Evolutionary conservation across 495 filamentous ascomycete species (phyloP), one percentile per base, ranked within the genome.

Genomic region (Penicillium alfredii): DNA sequence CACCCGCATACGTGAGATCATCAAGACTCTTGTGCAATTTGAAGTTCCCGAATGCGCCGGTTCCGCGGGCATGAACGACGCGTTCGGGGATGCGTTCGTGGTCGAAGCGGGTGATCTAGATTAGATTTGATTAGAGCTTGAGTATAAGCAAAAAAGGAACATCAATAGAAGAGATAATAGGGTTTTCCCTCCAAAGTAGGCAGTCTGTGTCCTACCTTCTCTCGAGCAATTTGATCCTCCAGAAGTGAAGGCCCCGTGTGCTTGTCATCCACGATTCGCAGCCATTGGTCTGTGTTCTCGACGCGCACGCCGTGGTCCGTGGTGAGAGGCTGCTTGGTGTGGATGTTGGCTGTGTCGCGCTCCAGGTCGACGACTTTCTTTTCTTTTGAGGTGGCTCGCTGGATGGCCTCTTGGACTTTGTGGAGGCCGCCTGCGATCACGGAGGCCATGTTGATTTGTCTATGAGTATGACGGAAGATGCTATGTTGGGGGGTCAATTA

Each of bases 71-170:
- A 53, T 95, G 88, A 4, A 95, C 86, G 9, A 93, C 87, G 33
- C 88, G 72, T 60, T 93, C 87, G 3, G 87, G 87, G 35, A 92
- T 90, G 34, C 87, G 76, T 58, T 94, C 86, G 46, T 92, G 86
- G 51, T 92, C 86, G 52, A 94, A 90, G 38, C 78, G 74, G 53
- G 78, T 75, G 29, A 88, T 85, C 84, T 88, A 24, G 22, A 24
- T 24, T 24, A 24, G n/a, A 7, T 7, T 24, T 24, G 22, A 24
- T 8, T 4, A 4, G 8, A 24, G 22, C 22, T 24, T n/a, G n/a
- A n/a, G 22, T 24, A 24, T 7, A 24, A 4, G 2, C 8, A 24
- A 24, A 24, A 4, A 24, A 24, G 22, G n/a, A 8, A 31, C 18
- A 4, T 21, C 13, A n/a, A 18, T 0, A 11, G 6, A 33, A 25